Percentiles rank a stretch among this genome's conserved stretches.
These are phyloP conservation scores for Atkinsonella texensis DNA, from an alignment of 2,329 filamentous ascomycete genomes.

Conservation along the genomic window DNA sequence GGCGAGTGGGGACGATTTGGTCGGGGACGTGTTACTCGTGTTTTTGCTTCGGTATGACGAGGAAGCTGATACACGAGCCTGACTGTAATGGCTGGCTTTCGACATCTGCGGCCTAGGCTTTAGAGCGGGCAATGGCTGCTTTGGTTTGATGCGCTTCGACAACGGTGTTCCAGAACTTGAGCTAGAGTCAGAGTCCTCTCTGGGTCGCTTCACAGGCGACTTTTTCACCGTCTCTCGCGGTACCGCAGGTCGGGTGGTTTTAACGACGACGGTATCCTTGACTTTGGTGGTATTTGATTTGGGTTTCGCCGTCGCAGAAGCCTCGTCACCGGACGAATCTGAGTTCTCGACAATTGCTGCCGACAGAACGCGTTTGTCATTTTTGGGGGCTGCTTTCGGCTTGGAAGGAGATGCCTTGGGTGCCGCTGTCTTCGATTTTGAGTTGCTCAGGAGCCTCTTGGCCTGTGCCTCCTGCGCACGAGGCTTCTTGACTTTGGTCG, in stretches of 20 bases:
- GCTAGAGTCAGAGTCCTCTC: constrained; percentile 42
- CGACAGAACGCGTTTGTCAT: constrained; percentile 36
- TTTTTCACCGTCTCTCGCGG: constrained; percentile 21
- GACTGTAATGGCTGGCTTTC: constrained; percentile 34
- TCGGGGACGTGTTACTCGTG: constrained; percentile 43
- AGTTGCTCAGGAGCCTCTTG: constrained; percentile 36
- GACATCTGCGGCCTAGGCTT: constrained; percentile 33
- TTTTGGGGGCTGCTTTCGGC: constrained; percentile 20
- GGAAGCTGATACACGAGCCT: constrained; percentile 20
- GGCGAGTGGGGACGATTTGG: constrained; percentile 53
- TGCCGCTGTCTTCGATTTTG: constrained; percentile 21
- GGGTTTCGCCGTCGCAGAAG: constrained; percentile 17
- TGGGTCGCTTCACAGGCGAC: constrained; percentile 35
- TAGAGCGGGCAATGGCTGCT: constrained; percentile 23
- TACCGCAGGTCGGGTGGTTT: constrained; percentile 20
- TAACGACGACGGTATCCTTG: constrained; percentile 22
- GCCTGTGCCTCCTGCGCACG: constrained; percentile 41
- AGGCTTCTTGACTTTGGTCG: constrained; percentile 44
- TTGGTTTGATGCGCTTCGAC: constrained; percentile 44
- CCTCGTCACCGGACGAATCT: constrained; percentile 40
- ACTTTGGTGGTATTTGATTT: constrained; percentile 18
- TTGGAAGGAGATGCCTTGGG: constrained; percentile 30
- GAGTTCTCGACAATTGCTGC: constrained; percentile 46
- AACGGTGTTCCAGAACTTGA: constrained; percentile 48
- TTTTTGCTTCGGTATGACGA: constrained; percentile 29